Evolutionary conservation across 805 yeast species (phyloP).

Genomic region (Teunomyces panamensis): DNA sequence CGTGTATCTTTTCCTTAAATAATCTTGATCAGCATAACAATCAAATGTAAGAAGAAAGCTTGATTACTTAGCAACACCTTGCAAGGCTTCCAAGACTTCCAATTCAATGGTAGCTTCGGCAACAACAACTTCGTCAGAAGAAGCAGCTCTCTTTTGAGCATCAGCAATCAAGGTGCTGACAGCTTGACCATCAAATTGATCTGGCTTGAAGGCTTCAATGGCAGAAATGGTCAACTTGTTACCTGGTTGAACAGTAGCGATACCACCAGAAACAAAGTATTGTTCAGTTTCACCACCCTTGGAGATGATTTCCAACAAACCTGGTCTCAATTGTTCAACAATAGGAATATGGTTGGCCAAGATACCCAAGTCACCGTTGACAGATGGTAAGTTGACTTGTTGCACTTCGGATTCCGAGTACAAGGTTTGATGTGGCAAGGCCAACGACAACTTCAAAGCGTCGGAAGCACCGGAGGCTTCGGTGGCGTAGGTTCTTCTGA

Average conservation of each 20-base stretch:
- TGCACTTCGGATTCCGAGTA: slow-evolving; percentile 54
- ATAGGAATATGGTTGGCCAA: slow-evolving; percentile 97
- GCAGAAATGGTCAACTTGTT: slow-evolving; percentile 88
- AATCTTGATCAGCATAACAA: no score
- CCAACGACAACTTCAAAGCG: slow-evolving; percentile 80
- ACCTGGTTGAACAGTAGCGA: slow-evolving; percentile 94
- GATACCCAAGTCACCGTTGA: slow-evolving; percentile 94
- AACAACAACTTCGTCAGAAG: slow-evolving; percentile 83
- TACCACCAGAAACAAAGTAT: slow-evolving; percentile 93
- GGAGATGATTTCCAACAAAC: slow-evolving; percentile 88
- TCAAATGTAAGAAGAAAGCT: no score
- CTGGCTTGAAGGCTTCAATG: slow-evolving; percentile 91
- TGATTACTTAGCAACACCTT: slow-evolving; percentile 67
- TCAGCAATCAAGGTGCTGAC: slow-evolving; percentile 81
- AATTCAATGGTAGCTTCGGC: slow-evolving; percentile 95
- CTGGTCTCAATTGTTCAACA: slow-evolving; percentile 94
- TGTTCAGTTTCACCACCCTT: slow-evolving; percentile 67
- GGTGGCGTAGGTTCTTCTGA: slow-evolving; percentile 88
- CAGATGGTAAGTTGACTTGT: slow-evolving; percentile 93
- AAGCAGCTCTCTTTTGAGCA: slow-evolving; percentile 86
- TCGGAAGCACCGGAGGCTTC: slow-evolving; percentile 59
- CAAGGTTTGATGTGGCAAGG: slow-evolving; percentile 82
- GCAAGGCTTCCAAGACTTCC: slow-evolving; percentile 93
- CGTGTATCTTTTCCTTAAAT: no score
- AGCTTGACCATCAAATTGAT: slow-evolving; percentile 76